phyloP scores from a whole-genome alignment of 2,329 filamentous ascomycete species.

The Myriosclerotinia duriaeana region DNA sequence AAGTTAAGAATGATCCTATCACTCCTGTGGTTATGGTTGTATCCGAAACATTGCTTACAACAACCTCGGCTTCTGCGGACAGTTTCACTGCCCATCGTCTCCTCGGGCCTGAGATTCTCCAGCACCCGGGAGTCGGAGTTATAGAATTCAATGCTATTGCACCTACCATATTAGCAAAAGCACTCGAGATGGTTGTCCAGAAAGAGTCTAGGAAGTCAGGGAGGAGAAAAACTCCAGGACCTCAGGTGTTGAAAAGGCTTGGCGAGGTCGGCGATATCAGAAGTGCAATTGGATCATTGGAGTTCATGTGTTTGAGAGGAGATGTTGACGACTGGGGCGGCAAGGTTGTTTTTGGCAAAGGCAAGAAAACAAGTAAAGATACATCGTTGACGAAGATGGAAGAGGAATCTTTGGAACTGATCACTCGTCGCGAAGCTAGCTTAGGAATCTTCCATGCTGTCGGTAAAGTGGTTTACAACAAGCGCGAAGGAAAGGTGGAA shows the following conservation, averaged over 20 bases:
- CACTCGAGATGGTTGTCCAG: conserved; percentile 74
- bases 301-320: conserved; percentile 85
- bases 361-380: conserved; percentile 32
- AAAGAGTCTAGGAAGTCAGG: conserved; percentile 83
- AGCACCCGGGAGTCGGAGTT: conserved; percentile 73
- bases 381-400: conserved; percentile 69
- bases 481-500: conserved; percentile 60
- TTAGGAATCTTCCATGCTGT: conserved; percentile 95
- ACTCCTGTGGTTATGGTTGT: conserved; percentile 85
- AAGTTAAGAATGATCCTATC: conserved; percentile 45
- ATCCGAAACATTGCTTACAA: conserved; percentile 85
- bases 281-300: conserved; percentile 86
- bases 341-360: conserved; percentile 65
- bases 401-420: conserved; percentile 72
- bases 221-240: conserved; percentile 72
- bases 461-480: conserved; percentile 96
- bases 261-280: conserved; percentile 89
- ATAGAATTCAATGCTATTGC: conserved; percentile 95
- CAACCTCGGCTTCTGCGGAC: conserved; percentile 79
- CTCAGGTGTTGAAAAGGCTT: conserved; percentile 72
- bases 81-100: conserved; percentile 91
- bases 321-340: conserved; percentile 76
- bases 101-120: conserved; percentile 80
- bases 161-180: conserved; percentile 79
- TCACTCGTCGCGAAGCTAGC: conserved; percentile 84